Percentiles rank a stretch among this genome's conserved stretches.
These are phyloP conservation scores for Metschnikowia colocasiae DNA, from an alignment of 805 yeast genomes.

Conservation along the genomic window DNA sequence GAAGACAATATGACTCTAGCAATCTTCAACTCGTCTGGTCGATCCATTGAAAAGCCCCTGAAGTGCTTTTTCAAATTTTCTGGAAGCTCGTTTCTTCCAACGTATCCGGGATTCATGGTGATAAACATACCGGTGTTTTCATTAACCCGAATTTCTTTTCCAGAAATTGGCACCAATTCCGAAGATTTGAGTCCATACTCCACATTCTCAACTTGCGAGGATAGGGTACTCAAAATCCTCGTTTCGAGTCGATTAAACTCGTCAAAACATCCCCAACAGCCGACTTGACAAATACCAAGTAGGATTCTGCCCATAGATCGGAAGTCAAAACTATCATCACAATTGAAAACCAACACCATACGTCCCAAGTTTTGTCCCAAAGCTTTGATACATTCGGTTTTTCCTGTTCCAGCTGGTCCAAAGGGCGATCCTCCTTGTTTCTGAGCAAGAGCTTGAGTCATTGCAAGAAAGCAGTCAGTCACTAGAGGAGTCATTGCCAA, in stretches of 20 bases:
- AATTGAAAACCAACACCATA: slow-evolving; percentile 80
- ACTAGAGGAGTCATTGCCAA: slow-evolving; percentile 76
- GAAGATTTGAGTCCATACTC: slow-evolving; percentile 48
- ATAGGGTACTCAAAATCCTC: slow-evolving; percentile 74
- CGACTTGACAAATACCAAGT: slow-evolving; percentile 74
- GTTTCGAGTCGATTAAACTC: slow-evolving; percentile 82
- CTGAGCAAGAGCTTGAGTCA: slow-evolving; percentile 72
- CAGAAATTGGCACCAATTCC: slow-evolving; percentile 38
- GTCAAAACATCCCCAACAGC: slow-evolving; percentile 96
- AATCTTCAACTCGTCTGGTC: slow-evolving; percentile 67
- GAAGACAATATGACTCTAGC: slow-evolving; percentile 69
- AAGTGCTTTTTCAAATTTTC: slow-evolving; percentile 81
- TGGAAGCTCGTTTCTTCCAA: slow-evolving; percentile 79
- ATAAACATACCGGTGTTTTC: slow-evolving; percentile 69
- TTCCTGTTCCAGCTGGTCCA: slow-evolving; percentile 98
- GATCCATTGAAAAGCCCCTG: slow-evolving; percentile 66
- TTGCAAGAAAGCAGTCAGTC: slow-evolving; percentile 57
- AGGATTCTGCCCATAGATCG: slow-evolving; percentile 74
- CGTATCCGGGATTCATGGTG: slow-evolving; percentile 88
- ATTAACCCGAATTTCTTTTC: slow-evolving; percentile 36
- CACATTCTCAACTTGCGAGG: slow-evolving; percentile 72
- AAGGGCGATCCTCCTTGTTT: slow-evolving; percentile 84
- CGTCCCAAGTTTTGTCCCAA: slow-evolving; percentile 76
- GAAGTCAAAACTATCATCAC: slow-evolving; percentile 86
- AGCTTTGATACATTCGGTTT: slow-evolving; percentile 86